Evolutionary conservation across 768 basidiomycete species (phyloP).

Genomic region (Lyophyllum shimeji): DNA sequence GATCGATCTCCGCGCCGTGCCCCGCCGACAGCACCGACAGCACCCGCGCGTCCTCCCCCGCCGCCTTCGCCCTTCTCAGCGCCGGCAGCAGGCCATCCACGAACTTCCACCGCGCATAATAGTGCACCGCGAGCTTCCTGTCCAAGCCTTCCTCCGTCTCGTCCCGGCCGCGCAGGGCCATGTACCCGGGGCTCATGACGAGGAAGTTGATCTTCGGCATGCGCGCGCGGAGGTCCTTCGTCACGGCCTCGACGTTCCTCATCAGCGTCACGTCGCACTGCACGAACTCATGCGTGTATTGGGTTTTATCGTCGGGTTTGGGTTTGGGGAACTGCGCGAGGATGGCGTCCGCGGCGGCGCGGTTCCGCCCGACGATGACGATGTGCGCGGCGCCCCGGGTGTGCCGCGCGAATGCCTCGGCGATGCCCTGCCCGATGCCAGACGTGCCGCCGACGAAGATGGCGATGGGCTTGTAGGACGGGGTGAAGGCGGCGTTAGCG

Average conservation of each 20-base stretch:
- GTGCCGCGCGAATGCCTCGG: conserved; percentile 40
- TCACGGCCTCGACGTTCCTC: conserved; percentile 38
- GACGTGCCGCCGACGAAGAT: conserved; percentile 41
- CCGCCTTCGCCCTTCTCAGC: conserved; percentile 41
- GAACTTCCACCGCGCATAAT: conserved; percentile 54
- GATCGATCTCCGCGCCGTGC: conserved; percentile 35
- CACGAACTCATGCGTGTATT: conserved; percentile 39
- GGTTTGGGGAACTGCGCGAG: conserved; percentile 38
- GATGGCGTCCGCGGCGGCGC: conserved; percentile 42
- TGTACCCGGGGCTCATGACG: conserved; percentile 42
- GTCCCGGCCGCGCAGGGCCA: conserved; percentile 35
- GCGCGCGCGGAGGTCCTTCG: conserved; percentile 30
- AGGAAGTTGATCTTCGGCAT: conserved; percentile 52
- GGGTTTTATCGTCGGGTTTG: not conserved
- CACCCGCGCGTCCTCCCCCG: conserved; percentile 52
- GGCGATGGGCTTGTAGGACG: conserved; percentile 26
- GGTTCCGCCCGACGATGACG: conserved; percentile 49
- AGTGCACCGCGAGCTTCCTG: conserved; percentile 39
- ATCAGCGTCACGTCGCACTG: conserved; percentile 45
- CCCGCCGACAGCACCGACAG: conserved; percentile 42
- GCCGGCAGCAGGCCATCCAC: conserved; percentile 43
- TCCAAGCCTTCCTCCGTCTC: conserved; percentile 35
- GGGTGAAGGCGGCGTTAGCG: conserved; percentile 25
- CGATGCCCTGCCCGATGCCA: conserved; percentile 45
- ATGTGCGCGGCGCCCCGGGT: conserved; percentile 47